Base-by-base conservation (phyloP, 1,139 yeast genomes). In the Diutina catenulata region DNA sequence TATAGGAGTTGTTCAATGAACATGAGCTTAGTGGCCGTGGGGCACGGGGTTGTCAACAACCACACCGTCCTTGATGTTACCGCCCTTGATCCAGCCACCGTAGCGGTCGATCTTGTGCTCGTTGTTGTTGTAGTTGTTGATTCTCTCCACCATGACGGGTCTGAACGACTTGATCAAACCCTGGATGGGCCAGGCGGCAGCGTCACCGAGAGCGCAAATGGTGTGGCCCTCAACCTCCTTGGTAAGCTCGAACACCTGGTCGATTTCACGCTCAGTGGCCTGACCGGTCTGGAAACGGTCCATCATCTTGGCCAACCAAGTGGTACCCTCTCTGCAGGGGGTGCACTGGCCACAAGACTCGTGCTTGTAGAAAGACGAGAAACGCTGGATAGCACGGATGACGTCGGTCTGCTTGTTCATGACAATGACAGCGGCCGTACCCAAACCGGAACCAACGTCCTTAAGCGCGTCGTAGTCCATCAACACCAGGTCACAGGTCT, bases 331-430 rank as follows among this genome's bases (percentile, higher is more conserved):
- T 60, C 95, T 78, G 64, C 95, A 84, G 42, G 95, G 95, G 13
- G 95, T 83, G 67, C 94, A 83, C 64, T 83, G 94, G 44, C 94
- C 94, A 64, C 94, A 83, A 9, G 93, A 80, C 68, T 83, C 94
- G 60, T 83, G 94, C 64, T 80, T 81, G 66, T 82, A 84, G 58
- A 83, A 83, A 39, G 80, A 75, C 36, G 88, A 60, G 51, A 84
- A 74, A 59, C 94, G 73, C 60, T 84, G 93, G 55, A 83, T 83
- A 46, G 91, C 93, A 48, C 86, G 74, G 43, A 83, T 75, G 42
- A 83, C 73, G 56, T 83, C 94, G 32, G 93, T 80, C 51, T 78
- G 75, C 65, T 82, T 80, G 65, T 82, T 80, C 84, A 83, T 76
- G 41, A 83, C 94, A 59, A 83, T 83, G 42, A 83, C 94, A 16